Base-by-base conservation (phyloP, 2,329 filamentous ascomycete genomes). In the Epichloe sylvatica region DNA sequence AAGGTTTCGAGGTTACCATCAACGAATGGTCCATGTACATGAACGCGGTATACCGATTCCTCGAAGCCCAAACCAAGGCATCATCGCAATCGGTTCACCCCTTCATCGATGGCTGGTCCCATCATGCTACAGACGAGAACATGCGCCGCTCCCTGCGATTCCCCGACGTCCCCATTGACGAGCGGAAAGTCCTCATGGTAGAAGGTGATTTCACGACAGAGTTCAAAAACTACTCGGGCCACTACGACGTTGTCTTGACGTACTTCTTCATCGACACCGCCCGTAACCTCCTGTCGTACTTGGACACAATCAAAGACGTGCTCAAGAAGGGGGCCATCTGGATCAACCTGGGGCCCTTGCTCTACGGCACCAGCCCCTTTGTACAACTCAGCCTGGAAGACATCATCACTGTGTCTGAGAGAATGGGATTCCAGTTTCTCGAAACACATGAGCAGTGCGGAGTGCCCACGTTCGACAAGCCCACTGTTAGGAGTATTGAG, bases 181-280 rank as follows among this genome's bases (percentile, higher is more conserved):
- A 64, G 1, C 60, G 59, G 7, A 55, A 60, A 0, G 70, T 78
- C 0, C 52, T 76, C 0, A 64, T 77, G 0, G 64, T 76, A 0
- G 77, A 80, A 55, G 77, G 76, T 0, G 77, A 80, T 55, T 80
- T 80, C 53, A 75, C 70, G 0, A 70, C 68, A 0, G 62, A 55
- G 2, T 71, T 71, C 52, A 42, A 45, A 40, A 50, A 57, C 3
- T 38, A 60, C 1, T 46, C 53, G 0, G 56, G 57, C 0, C 46
- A 55, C 4, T 79, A 68, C 57, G 75, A 80, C 48, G 64, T 70
- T 1, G 60, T 80, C 0, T 59, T 78, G 0, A 78, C 77, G 0
- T 70, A 78, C 41, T 80, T 79, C 62, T 80, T 80, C 61, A 78
- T 80, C 54, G 77, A 80, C 56, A 80, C 76, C 0, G 76, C 77